Base-by-base conservation (phyloP, 2,329 filamentous ascomycete genomes). In the Monilinia fructicola region DNA sequence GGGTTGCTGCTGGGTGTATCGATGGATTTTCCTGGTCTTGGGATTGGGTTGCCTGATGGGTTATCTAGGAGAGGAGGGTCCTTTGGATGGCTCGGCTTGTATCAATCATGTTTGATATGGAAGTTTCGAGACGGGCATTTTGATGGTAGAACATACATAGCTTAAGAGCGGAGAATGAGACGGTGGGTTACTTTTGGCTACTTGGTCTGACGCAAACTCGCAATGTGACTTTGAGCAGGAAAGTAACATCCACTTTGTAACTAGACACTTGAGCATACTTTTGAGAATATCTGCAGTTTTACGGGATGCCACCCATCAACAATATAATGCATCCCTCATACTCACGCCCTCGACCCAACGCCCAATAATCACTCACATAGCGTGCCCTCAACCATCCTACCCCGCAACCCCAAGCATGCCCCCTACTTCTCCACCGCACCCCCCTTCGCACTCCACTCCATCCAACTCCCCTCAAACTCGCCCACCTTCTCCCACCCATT, bases 401-500 rank as follows among this genome's bases (percentile, higher is more conserved):
- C 31, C 12, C 5, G 12, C 11, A 42, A 46, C 2, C 26, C 18
- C 38, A 44, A 18, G 7, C 26, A 9, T 16, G 1, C 11, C 42
- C 11, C 42, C 40, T 38, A 60, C 18, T 54, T 60, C 67, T 75
- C 67, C 52, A 66, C 71, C 58, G 65, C 59, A 0, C 93, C 94
- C 0, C 90, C 89, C 68, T 86, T 88, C 74, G 79, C 84, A 70
- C 83, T 83, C 95, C 95, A 98, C 76, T 98, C 94, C 70, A 91
- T 58, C 89, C 89, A 93, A 76, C 88, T 91, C 1, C 90, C 91
- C 2, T 83, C 81, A 75, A 92, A 94, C 79, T 93, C 90, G 26
- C 86, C 86, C 0, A 91, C 86, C 10, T 83, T 85, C 59, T 79
- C 78, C 83, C 91, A 98, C 12, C 94, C 94, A 2, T 88, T 89